Conservation (phyloP, 2,329 filamentous ascomycete genomes). For the Zymoseptoria passerinii region DNA sequence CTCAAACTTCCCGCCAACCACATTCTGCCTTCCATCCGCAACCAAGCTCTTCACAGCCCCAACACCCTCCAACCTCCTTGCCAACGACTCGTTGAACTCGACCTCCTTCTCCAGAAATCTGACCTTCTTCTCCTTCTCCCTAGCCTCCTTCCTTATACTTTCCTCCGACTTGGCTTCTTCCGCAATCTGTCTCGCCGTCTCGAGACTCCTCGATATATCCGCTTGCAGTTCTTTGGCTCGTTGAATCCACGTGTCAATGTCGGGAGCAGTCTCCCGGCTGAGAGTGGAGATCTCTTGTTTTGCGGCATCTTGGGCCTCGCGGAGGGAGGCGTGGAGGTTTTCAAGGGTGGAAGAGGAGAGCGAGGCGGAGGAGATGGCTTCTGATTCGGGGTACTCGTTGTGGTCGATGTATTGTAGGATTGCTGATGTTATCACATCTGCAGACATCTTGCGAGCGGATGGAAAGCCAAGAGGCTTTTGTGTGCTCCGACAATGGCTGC, state of each 20-base stretch:
- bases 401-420: slow-evolving; percentile 56
- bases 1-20: slow-evolving; percentile 38
- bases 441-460: slow-evolving; percentile 10
- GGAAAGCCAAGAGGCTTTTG: not conserved
- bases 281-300: slow-evolving; percentile 65
- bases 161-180: slow-evolving; percentile 64
- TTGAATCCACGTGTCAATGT: slow-evolving; percentile 77
- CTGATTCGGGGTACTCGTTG: slow-evolving; percentile 49
- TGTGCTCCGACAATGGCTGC: not conserved
- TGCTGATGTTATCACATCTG: slow-evolving; percentile 44
- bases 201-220: slow-evolving; percentile 73
- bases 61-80: slow-evolving; percentile 43
- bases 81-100: slow-evolving; percentile 49
- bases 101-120: slow-evolving; percentile 51
- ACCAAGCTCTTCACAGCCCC: slow-evolving; percentile 43
- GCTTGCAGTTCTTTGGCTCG: slow-evolving; percentile 77
- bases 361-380: slow-evolving; percentile 46
- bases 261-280: slow-evolving; percentile 66
- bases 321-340: slow-evolving; percentile 43
- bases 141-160: slow-evolving; percentile 54
- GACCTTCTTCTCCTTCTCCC: slow-evolving; percentile 51
- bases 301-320: slow-evolving; percentile 44
- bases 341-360: slow-evolving; percentile 43
- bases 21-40: slow-evolving; percentile 38
- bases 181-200: slow-evolving; percentile 72